These are phyloP conservation scores for Daldinia caldariorum DNA, from an alignment of 495 filamentous ascomycete species.

Conservation along the genomic window DNA sequence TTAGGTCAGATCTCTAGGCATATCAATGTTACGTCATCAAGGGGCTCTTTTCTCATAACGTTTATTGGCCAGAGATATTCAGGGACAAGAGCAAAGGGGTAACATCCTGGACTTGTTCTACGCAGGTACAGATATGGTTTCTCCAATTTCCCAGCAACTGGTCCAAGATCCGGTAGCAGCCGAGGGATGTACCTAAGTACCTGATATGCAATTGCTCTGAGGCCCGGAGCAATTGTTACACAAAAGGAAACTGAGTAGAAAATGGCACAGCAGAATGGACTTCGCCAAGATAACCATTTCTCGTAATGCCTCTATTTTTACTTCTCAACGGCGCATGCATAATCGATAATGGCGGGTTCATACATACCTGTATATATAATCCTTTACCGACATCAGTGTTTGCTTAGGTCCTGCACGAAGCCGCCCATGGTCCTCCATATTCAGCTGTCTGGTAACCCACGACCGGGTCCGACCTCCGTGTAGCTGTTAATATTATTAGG, in stretches of 20 bases:
- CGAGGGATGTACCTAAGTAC: slow-evolving; percentile 4
- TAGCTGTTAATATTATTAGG: slow-evolving; percentile 3
- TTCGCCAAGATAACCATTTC: not conserved
- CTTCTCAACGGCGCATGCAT: not conserved
- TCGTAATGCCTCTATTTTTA: not conserved
- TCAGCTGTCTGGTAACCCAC: not conserved
- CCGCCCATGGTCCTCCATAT: not conserved
- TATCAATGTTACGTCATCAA: slow-evolving; percentile 23
- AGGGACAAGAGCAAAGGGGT: slow-evolving; percentile 31
- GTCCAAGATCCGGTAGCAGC: slow-evolving; percentile 6
- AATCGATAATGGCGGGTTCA: not conserved
- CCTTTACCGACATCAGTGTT: not conserved
- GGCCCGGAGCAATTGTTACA: not conserved
- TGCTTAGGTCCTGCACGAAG: slow-evolving; percentile 1
- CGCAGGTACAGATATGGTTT: slow-evolving; percentile 24
- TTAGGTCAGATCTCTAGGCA: slow-evolving; percentile 26
- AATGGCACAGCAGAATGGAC: slow-evolving; percentile 8
- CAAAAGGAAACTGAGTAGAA: slow-evolving; percentile 1
- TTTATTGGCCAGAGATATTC: slow-evolving; percentile 34
- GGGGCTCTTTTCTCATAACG: slow-evolving; percentile 19
- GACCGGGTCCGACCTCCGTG: not conserved
- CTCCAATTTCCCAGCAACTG: slow-evolving; percentile 10
- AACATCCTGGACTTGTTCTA: not conserved
- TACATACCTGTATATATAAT: too few relatives aligned
- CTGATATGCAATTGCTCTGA: not conserved